Conservation (phyloP, 2,329 filamentous ascomycete genomes). For the Emydomyces testavorans region DNA sequence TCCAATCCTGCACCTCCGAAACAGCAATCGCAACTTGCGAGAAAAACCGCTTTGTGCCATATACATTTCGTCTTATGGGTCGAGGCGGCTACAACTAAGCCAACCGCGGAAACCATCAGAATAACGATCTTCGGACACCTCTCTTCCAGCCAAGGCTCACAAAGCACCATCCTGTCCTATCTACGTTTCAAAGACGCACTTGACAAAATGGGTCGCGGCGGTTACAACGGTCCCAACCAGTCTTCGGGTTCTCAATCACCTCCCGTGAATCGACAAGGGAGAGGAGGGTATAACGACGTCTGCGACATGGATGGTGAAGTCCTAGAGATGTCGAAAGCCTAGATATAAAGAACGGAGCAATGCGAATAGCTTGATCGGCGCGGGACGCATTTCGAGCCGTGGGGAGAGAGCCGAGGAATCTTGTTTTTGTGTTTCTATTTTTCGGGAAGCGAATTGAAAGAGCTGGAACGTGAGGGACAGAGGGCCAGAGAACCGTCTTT, state of each 20-base stretch:
- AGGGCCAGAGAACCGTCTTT: too few species aligned
- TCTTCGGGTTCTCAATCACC: constrained; percentile 5
- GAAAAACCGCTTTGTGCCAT: background rate
- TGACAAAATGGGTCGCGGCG: constrained; percentile 28
- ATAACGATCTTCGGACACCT: background rate
- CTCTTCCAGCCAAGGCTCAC: constrained; percentile 16
- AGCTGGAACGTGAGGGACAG: background rate
- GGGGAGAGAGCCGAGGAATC: background rate
- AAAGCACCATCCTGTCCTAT: constrained; percentile 12
- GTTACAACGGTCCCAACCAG: constrained; percentile 23
- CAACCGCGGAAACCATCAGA: background rate
- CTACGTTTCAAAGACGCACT: constrained; percentile 12
- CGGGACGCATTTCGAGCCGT: constrained; percentile 7
- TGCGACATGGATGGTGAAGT: constrained; percentile 16
- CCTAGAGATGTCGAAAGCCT: constrained; percentile 10
- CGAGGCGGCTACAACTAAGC: constrained; percentile 25
- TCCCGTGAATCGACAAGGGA: constrained; percentile 20
- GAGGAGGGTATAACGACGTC: constrained; percentile 27
- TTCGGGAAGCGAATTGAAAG: background rate
- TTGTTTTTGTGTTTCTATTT: too few species aligned
- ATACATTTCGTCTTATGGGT: constrained; percentile 17
- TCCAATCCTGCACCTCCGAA: background rate
- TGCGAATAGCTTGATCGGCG: constrained; percentile 6
- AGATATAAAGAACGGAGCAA: background rate
- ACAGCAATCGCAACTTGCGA: background rate